A percentile compares a stretch with the other conserved stretches of the same genome.
Evolutionary conservation across 345 rosid species (phyloP).

Genomic region (Eutrema heterophyllum): DNA sequence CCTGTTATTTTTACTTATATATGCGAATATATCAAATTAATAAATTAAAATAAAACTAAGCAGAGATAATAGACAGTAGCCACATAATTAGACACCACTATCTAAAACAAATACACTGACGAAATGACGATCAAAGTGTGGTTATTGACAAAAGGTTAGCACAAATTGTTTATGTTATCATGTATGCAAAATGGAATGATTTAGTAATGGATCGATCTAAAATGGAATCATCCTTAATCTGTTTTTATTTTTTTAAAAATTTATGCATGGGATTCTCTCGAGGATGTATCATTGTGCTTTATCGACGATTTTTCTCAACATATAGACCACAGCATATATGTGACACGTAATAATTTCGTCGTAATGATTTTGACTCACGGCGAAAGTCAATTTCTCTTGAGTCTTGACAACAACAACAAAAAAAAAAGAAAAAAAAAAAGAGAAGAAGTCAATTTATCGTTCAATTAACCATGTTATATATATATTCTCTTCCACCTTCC

Average conservation of each 20-base stretch:
- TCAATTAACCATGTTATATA: background rate
- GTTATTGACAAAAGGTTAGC: background rate
- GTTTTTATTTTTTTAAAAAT: background rate
- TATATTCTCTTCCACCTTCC: too few relatives aligned
- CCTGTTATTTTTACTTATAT: too few relatives aligned
- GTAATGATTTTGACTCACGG: constrained; percentile 26
- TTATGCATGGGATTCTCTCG: constrained; percentile 33
- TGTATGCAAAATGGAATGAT: background rate
- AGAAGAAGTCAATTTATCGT: constrained; percentile 1
- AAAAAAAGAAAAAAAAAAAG: background rate
- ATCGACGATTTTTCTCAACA: background rate
- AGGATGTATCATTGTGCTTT: constrained; percentile 20
- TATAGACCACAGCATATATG: constrained; percentile 7
- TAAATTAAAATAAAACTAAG: too few relatives aligned
- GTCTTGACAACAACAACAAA: background rate
- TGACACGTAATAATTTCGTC: constrained; percentile 7
- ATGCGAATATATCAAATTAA: too few relatives aligned
- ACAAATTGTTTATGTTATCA: background rate
- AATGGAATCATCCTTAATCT: background rate
- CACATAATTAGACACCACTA: too few relatives aligned
- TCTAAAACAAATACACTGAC: too few relatives aligned
- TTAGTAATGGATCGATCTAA: constrained; percentile 1
- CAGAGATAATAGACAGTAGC: too few relatives aligned
- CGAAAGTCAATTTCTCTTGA: constrained; percentile 7
- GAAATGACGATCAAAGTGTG: background rate